Evolutionary conservation across 1,284 basidiomycete species (phyloP).

Genomic region (Ustilago vetiveriae): DNA sequence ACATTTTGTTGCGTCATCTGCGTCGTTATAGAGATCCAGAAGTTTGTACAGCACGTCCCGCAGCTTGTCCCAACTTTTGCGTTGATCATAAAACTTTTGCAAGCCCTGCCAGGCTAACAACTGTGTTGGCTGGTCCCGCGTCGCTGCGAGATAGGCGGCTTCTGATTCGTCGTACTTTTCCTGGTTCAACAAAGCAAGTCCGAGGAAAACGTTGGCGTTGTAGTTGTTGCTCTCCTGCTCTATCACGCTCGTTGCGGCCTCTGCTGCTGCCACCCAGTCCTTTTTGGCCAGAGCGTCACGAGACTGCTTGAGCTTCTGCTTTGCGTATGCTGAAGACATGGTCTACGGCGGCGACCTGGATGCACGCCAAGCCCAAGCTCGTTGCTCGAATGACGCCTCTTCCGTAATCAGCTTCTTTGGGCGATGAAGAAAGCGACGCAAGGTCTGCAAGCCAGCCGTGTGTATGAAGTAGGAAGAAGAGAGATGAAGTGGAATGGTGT

Average conservation of each 20-base stretch:
- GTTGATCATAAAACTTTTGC: slow-evolving; percentile 67
- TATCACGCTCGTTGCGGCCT: slow-evolving; percentile 48
- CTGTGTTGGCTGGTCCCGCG: slow-evolving; percentile 60
- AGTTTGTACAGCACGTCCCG: slow-evolving; percentile 58
- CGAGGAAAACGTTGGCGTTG: slow-evolving; percentile 63
- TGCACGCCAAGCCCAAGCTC: too few species aligned
- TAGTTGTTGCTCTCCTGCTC: slow-evolving; percentile 62
- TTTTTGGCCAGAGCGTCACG: slow-evolving; percentile 56
- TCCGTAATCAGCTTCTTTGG: neutral
- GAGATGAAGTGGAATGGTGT: slow-evolving; percentile 12
- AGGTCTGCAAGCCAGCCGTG: neutral
- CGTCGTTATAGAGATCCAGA: slow-evolving; percentile 58
- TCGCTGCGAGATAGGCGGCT: slow-evolving; percentile 65
- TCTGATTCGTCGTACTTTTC: slow-evolving; percentile 50
- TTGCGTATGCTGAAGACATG: slow-evolving; percentile 50
- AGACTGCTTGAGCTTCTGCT: slow-evolving; percentile 58
- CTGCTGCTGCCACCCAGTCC: slow-evolving; percentile 46
- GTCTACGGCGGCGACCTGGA: too few species aligned
- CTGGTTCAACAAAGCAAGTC: slow-evolving; percentile 55
- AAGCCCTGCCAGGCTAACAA: slow-evolving; percentile 68
- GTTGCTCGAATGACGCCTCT: neutral
- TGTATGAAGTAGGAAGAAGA: neutral
- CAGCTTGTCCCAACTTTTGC: slow-evolving; percentile 62
- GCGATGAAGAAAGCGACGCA: neutral
- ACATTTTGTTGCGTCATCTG: slow-evolving; percentile 77